A percentile compares a stretch with the other conserved stretches of the same genome.
phyloP scores from a whole-genome alignment of 2,329 filamentous ascomycete species.

The Epichloe sibirici region DNA sequence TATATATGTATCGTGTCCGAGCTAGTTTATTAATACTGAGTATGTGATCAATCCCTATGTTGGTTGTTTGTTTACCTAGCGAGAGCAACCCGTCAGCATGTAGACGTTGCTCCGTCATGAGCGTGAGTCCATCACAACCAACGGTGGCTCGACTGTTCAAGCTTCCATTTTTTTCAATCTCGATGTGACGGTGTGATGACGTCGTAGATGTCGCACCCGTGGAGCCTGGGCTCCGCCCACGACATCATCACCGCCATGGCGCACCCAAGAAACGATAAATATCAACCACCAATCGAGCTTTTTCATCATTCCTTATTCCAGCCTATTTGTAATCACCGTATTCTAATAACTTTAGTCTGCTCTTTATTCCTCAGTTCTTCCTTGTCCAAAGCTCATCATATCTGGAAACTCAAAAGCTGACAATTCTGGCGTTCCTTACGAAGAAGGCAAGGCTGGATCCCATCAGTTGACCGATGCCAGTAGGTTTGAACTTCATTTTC shows the following conservation, averaged over 20 bases:
- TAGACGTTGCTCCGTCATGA: too few species aligned
- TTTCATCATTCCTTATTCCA: not conserved
- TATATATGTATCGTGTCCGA: too few species aligned
- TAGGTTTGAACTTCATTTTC: constrained; percentile 26
- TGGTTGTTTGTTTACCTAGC: too few species aligned
- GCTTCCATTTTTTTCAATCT: not conserved
- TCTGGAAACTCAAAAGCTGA: constrained; percentile 52
- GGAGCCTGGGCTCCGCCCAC: constrained; percentile 10
- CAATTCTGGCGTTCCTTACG: constrained; percentile 42
- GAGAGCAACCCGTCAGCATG: too few species aligned
- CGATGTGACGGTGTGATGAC: constrained; percentile 12
- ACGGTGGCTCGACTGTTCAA: too few species aligned
- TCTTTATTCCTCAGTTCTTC: too few species aligned
- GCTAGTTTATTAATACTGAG: too few species aligned
- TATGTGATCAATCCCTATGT: too few species aligned
- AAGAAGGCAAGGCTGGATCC: constrained; percentile 60
- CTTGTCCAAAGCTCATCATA: constrained; percentile 14
- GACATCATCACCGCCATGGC: not conserved
- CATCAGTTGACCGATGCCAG: constrained; percentile 62
- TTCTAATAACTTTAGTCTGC: not conserved
- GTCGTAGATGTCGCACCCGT: constrained; percentile 18
- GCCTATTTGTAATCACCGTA: not conserved
- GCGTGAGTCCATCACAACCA: too few species aligned
- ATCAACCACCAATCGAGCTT: not conserved
- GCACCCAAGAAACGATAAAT: not conserved